Base-by-base conservation (phyloP, 495 filamentous ascomycete genomes). In the Hyaloscypha hepaticicola region DNA sequence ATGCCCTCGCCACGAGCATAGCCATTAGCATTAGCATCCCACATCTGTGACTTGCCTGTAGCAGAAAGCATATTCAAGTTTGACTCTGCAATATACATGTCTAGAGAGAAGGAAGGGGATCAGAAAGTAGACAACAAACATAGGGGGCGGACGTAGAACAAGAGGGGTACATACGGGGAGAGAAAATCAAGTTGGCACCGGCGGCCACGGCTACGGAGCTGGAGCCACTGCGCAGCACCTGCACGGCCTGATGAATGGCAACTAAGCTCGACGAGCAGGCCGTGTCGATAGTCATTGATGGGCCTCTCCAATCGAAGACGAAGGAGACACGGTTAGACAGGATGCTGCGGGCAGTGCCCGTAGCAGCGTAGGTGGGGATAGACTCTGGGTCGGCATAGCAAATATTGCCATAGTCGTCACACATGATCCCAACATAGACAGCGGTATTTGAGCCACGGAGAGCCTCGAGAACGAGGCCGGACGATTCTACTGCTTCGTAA, bases 251-350 rank as follows among this genome's bases (percentile, higher is more conserved):
- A 69, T 96, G 82, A 29, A 84, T 66, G 22, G 82, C 80, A 56
- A 81, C 77, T 63, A 85, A 67, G 57, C 88, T 91, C 8, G 90
- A 94, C 1, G 92, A 96, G 72, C 92, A 96, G 31, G 91, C 92
- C 4, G 92, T 96, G 71, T 96, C 92, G 26, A 92, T 82, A 29
- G 87, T 92, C 69, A 90, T 89, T 61, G 88, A 78, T 1, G 79
- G 61, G 5, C 85, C 82, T 38, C 81, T 75, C 63, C 83, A 76
- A 66, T 83, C 80, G 63, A 83, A 83, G 67, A 79, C 82, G 57
- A 83, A 77, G 2, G 82, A 79, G 62, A 84, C 82, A 19, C 92
- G 85, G 70, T 86, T 85, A 31, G 83, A 81, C 38, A 85, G 82
- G 63, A 87, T 82, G 2, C 77, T 75, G 51, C 79, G 80, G 59